Evolutionary conservation across 257 asterid genomes (phyloP).

Genomic region (Penstemon davidsonii): DNA sequence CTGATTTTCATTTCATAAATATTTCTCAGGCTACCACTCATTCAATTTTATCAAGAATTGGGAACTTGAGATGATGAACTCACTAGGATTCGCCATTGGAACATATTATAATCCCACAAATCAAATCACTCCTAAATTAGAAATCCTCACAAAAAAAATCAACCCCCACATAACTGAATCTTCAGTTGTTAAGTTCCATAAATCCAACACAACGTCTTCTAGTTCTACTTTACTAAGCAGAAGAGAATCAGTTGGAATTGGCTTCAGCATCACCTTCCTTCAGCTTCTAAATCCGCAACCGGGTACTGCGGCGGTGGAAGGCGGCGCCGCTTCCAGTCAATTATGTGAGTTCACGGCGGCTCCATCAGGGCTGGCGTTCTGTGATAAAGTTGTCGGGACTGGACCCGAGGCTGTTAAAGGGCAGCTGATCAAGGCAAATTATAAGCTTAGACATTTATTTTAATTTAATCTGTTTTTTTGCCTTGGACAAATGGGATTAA

Average conservation of each 20-base stretch:
- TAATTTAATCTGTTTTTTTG: background rate
- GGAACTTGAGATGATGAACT: conserved; percentile 40
- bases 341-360: conserved; percentile 41
- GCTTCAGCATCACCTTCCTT: conserved; percentile 37
- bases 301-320: conserved; percentile 33
- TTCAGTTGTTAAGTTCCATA: conserved; percentile 26
- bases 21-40: background rate
- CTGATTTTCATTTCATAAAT: background rate
- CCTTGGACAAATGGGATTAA: no score
- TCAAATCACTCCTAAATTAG: conserved; percentile 14
- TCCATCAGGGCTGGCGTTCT: conserved; percentile 52
- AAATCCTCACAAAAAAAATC: background rate
- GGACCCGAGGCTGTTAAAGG: conserved; percentile 52
- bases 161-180: conserved; percentile 11
- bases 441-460: background rate
- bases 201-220: conserved; percentile 9
- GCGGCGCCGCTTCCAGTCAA: conserved; percentile 8
- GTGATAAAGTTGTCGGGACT: conserved; percentile 47
- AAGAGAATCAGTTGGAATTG: conserved; percentile 40
- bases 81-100: conserved; percentile 39
- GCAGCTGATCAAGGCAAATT: conserved; percentile 50
- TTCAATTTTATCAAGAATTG: background rate
- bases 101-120: conserved; percentile 29
- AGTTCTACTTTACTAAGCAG: conserved; percentile 29
- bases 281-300: conserved; percentile 36